A percentile compares a stretch with the other conserved stretches of the same genome.
These are phyloP conservation scores for Ustulina deusta DNA, from an alignment of 2,329 filamentous ascomycete genomes.

Conservation along the genomic window DNA sequence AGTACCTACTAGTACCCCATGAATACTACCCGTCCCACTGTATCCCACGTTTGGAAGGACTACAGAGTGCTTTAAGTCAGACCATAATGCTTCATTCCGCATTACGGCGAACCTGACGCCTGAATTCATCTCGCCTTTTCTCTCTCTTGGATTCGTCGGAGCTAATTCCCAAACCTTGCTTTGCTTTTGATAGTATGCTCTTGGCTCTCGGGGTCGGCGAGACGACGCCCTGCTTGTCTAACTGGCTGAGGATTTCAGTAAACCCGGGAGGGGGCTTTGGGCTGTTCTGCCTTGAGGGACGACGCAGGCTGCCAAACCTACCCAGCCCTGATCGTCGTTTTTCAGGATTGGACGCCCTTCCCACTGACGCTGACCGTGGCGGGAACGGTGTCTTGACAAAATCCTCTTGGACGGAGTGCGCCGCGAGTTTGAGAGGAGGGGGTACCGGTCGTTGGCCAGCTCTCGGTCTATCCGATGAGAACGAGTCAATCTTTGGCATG, in stretches of 20 bases:
- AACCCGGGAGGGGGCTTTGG: slow-evolving; percentile 29
- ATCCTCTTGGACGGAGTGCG: slow-evolving; percentile 36
- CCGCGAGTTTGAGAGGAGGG: slow-evolving; percentile 44
- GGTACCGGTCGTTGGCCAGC: slow-evolving; percentile 30
- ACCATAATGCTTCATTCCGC: slow-evolving; percentile 1
- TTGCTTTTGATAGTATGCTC: slow-evolving; percentile 45
- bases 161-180: slow-evolving; percentile 40
- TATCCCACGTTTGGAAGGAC: not conserved
- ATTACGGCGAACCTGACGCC: slow-evolving; percentile 40
- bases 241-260: slow-evolving; percentile 31
- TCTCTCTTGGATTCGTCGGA: slow-evolving; percentile 45
- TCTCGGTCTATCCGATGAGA: slow-evolving; percentile 37
- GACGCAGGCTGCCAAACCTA: slow-evolving; percentile 31
- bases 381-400: slow-evolving; percentile 47
- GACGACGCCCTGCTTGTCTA: slow-evolving; percentile 31
- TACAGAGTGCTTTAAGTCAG: not conserved
- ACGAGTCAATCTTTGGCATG: slow-evolving; percentile 33
- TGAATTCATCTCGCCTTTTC: slow-evolving; percentile 42
- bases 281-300: slow-evolving; percentile 25
- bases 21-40: not conserved
- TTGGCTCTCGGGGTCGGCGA: slow-evolving; percentile 41
- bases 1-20: not conserved
- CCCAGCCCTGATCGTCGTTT: slow-evolving; percentile 38
- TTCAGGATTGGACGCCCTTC: slow-evolving; percentile 23
- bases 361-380: slow-evolving; percentile 25